Conservation (phyloP, 192 early-diverging fungal species). For the Entophlyctis luteolus region DNA sequence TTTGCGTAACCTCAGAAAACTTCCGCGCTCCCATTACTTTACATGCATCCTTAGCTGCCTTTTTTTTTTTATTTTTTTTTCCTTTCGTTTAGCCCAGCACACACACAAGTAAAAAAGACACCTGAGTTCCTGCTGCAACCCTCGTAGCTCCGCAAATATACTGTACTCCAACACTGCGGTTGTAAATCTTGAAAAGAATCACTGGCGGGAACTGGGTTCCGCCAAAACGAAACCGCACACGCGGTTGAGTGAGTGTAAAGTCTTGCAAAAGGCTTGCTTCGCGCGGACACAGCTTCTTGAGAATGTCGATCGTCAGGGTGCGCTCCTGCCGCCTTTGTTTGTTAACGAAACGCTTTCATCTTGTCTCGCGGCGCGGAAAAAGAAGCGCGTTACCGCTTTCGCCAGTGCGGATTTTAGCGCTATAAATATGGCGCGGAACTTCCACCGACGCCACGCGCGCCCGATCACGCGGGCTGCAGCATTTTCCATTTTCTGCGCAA, state of each 20-base stretch:
- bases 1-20: slow-evolving; percentile 37
- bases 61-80: too few species aligned
- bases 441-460: slow-evolving; percentile 34
- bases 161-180: slow-evolving; percentile 44
- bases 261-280: slow-evolving; percentile 47
- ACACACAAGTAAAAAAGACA: too few species aligned
- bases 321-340: slow-evolving; percentile 35
- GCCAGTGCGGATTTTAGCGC: slow-evolving; percentile 38
- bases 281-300: slow-evolving; percentile 42
- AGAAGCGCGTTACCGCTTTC: slow-evolving; percentile 30
- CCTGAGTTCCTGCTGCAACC: slow-evolving; percentile 42
- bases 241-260: slow-evolving; percentile 38
- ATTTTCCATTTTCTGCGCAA: too few species aligned
- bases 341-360: not conserved
- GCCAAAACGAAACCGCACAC: slow-evolving; percentile 50
- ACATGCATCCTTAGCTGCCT: slow-evolving; percentile 51
- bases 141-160: slow-evolving; percentile 46
- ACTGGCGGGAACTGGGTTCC: slow-evolving; percentile 43
- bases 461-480: slow-evolving; percentile 34
- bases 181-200: slow-evolving; percentile 50
- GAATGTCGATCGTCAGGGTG: slow-evolving; percentile 39
- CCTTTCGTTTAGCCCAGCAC: too few species aligned
- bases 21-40: slow-evolving; percentile 42
- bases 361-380: too few species aligned
- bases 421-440: slow-evolving; percentile 26